Evolutionary conservation across 495 filamentous ascomycete genomes (phyloP).

Genomic region (Amniculicola lignicola): DNA sequence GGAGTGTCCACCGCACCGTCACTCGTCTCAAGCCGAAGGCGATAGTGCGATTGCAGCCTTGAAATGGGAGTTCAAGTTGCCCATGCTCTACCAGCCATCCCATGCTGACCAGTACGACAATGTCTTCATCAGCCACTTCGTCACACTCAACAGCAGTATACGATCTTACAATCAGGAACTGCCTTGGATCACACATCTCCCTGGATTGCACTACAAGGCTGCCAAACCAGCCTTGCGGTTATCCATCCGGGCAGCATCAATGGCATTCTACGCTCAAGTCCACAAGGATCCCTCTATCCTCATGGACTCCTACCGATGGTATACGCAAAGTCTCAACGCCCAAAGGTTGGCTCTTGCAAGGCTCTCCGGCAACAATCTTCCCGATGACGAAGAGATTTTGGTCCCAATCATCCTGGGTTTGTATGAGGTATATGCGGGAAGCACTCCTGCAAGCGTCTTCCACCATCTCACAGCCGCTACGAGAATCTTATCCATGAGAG

Average conservation of each 20-base stretch:
- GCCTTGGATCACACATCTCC: constrained; percentile 22
- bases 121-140: constrained; percentile 27
- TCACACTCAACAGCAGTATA: constrained; percentile 16
- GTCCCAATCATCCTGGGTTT: constrained; percentile 22
- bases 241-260: constrained; percentile 23
- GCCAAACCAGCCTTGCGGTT: constrained; percentile 12
- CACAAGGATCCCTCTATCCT: constrained; percentile 21
- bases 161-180: constrained; percentile 1
- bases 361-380: constrained; percentile 5
- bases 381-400: constrained; percentile 21
- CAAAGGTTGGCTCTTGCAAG: constrained; percentile 9
- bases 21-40: background rate
- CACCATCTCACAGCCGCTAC: constrained; percentile 26
- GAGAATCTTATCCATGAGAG: constrained; percentile 19
- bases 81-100: constrained; percentile 16
- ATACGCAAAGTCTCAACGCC: constrained; percentile 14
- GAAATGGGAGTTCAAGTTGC: constrained; percentile 12
- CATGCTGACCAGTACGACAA: constrained; percentile 7
- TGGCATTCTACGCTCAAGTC: constrained; percentile 25
- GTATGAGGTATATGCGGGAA: constrained; percentile 30
- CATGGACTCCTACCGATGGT: constrained; percentile 26
- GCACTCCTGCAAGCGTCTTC: constrained; percentile 22
- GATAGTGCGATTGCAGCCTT: background rate
- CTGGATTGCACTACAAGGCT: constrained; percentile 5
- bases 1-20: background rate